Conservation (phyloP, 495 filamentous ascomycete species). For the Aspergillus incahuasiensis region DNA sequence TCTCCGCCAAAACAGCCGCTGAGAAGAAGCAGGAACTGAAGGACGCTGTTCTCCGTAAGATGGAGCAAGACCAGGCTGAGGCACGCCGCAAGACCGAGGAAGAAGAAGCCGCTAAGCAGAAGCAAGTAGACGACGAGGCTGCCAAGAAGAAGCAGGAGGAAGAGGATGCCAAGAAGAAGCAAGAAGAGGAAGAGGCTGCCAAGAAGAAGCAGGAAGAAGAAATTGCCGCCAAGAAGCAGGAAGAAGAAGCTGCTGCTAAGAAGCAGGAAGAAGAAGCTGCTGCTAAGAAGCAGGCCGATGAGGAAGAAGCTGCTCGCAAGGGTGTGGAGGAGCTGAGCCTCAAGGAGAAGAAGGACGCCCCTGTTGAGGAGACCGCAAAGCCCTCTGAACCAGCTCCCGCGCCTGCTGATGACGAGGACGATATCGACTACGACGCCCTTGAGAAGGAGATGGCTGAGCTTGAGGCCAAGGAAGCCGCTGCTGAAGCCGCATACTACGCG, state of each 20-base stretch:
- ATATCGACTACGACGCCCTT: conserved; percentile 48
- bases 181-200: conserved; percentile 30
- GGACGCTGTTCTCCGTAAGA: conserved; percentile 60
- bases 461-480: conserved; percentile 57
- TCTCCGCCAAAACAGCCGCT: conserved; percentile 58
- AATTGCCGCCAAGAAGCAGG: conserved; percentile 16
- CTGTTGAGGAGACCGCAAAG: conserved; percentile 35
- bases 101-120: conserved; percentile 40
- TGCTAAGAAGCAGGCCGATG: conserved; percentile 16
- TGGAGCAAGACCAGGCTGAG: conserved; percentile 50
- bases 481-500: conserved; percentile 54
- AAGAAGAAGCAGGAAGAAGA: conserved; percentile 28
- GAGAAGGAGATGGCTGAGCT: conserved; percentile 50
- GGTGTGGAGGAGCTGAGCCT: conserved; percentile 31
- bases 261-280: conserved; percentile 26
- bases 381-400: conserved; percentile 28
- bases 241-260: conserved; percentile 23
- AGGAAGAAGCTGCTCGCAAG: conserved; percentile 31
- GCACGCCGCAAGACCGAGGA: conserved; percentile 49
- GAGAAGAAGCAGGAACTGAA: conserved; percentile 67
- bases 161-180: conserved; percentile 40
- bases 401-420: conserved; percentile 44
- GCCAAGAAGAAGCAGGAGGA: conserved; percentile 40
- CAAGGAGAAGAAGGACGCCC: conserved; percentile 33
- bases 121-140: conserved; percentile 33